Conservation (phyloP, 2,329 filamentous ascomycete genomes). For the Clarireedia monteithiana region DNA sequence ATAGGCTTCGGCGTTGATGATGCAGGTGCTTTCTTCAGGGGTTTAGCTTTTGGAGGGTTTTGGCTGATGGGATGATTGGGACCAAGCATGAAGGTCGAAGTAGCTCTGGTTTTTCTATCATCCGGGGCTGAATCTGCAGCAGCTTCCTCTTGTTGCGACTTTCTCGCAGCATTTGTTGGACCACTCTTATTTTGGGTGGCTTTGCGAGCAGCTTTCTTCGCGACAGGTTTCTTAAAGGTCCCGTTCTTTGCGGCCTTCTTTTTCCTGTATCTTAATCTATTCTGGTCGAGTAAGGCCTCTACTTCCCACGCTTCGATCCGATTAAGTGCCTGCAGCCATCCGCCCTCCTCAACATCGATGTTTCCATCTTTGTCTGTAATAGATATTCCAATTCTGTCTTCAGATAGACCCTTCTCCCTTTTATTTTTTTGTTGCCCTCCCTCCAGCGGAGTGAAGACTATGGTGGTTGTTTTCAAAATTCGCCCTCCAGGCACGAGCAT, state of each 20-base stretch:
- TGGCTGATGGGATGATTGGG: no score
- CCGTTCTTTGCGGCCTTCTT: neutral
- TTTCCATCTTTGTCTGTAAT: slow-evolving; percentile 8
- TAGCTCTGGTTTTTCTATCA: no score
- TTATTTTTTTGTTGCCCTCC: neutral
- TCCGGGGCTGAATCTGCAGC: no score
- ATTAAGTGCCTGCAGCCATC: slow-evolving; percentile 4
- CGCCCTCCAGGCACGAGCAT: slow-evolving; percentile 2
- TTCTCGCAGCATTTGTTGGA: neutral
- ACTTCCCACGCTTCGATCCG: slow-evolving; percentile 7
- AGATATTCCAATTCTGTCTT: slow-evolving; percentile 5
- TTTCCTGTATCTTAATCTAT: neutral
- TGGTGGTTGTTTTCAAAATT: slow-evolving; percentile 1
- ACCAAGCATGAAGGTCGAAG: no score
- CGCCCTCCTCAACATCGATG: neutral
- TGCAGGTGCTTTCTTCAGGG: no score
- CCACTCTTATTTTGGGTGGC: no score
- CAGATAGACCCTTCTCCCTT: neutral
- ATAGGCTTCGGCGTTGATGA: no score
- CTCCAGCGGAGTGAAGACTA: neutral
- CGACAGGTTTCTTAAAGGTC: neutral
- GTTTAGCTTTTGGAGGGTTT: no score
- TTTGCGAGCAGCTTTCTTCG: neutral
- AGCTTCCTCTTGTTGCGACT: neutral
- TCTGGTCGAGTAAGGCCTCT: neutral